phyloP scores from a whole-genome alignment of 257 asterid species.

The Nicotiana otophora region DNA sequence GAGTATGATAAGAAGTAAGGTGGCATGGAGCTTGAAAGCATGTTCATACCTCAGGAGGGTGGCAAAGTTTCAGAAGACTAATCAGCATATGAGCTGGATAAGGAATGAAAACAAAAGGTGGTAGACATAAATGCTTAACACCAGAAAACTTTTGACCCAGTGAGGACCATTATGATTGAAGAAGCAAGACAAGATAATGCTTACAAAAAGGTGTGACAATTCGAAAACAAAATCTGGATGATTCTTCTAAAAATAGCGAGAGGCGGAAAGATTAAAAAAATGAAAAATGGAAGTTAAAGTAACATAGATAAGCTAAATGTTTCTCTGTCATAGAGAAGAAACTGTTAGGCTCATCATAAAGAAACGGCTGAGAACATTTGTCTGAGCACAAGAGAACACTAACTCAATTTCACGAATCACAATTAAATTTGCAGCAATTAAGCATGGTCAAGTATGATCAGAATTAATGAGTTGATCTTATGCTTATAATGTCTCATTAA shows the following conservation, averaged over 20 bases:
- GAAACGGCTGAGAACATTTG: background rate
- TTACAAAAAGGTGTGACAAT: background rate
- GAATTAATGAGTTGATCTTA: background rate
- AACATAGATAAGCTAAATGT: background rate
- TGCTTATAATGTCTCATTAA: background rate
- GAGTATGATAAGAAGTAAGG: background rate
- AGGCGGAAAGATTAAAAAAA: background rate
- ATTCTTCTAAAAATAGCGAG: background rate
- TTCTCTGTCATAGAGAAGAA: background rate
- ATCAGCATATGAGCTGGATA: background rate
- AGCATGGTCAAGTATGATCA: background rate
- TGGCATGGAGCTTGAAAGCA: background rate
- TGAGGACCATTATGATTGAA: background rate
- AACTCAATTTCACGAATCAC: background rate
- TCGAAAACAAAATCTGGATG: background rate
- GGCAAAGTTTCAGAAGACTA: background rate
- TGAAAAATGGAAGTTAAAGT: background rate
- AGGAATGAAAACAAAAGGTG: background rate
- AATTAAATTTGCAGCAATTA: background rate
- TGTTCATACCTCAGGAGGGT: background rate
- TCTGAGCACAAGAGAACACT: background rate
- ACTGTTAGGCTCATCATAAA: constrained; percentile 1
- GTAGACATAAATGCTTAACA: background rate
- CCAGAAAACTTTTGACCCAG: background rate
- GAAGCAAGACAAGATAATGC: background rate